Conservation (phyloP, 2,329 filamentous ascomycete genomes). For the Penicillium sp. region DNA sequence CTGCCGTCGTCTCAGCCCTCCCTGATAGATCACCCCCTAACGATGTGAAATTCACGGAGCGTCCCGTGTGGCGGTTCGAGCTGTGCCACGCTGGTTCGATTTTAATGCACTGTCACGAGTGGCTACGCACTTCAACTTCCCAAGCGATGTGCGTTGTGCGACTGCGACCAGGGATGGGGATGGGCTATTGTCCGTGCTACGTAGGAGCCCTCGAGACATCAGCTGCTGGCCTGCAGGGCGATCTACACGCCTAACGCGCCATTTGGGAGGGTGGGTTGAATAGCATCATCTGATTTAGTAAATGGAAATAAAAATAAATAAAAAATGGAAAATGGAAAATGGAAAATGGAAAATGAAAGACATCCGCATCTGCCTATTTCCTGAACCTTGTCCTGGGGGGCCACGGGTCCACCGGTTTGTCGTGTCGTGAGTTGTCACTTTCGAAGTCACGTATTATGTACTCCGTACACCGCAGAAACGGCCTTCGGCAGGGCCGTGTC, state of each 20-base stretch:
- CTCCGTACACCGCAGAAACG: slow-evolving; percentile 25
- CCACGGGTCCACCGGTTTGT: slow-evolving; percentile 7
- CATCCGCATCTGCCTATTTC: not conserved
- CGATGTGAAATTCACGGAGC: slow-evolving; percentile 4
- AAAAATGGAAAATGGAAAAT: no score
- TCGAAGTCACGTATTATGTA: no score
- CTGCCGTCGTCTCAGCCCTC: slow-evolving; percentile 11
- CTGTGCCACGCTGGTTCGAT: slow-evolving; percentile 20
- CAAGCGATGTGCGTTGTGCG: slow-evolving; percentile 5
- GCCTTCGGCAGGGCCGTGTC: not conserved
- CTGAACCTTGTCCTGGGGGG: not conserved
- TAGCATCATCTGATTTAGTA: slow-evolving; percentile 21
- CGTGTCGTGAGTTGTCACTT: slow-evolving; percentile 14
- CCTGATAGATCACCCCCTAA: slow-evolving; percentile 19
- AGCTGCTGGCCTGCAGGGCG: slow-evolving; percentile 21
- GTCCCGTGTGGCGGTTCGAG: slow-evolving; percentile 27
- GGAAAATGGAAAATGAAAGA: no score
- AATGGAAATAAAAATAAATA: no score
- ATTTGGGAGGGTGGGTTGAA: slow-evolving; percentile 19
- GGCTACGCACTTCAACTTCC: not conserved
- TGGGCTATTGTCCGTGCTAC: slow-evolving; percentile 10
- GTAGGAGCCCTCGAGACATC: slow-evolving; percentile 18
- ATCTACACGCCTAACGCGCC: slow-evolving; percentile 19
- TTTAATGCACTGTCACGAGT: slow-evolving; percentile 3
- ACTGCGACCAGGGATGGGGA: not conserved